phyloP scores from a whole-genome alignment of 2,329 filamentous ascomycete species.

The Aspergillus ruber region DNA sequence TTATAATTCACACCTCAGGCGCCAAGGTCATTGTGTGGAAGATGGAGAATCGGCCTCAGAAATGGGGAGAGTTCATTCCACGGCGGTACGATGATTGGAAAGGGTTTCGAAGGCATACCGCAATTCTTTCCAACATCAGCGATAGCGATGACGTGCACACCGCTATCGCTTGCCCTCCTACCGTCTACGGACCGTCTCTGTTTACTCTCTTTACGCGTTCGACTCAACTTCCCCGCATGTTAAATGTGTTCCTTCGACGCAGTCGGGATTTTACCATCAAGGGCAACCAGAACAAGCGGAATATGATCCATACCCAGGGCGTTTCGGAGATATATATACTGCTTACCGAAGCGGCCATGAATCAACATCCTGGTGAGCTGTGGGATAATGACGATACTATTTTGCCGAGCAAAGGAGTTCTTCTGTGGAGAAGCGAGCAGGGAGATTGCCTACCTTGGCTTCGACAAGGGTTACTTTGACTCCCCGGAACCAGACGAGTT shows the following conservation, averaged over 20 bases:
- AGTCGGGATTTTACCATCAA: neutral
- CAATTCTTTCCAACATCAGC: neutral
- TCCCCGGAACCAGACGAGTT: neutral
- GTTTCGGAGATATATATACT: neutral
- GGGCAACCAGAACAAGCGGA: neutral
- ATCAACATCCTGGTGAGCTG: neutral
- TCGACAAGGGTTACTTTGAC: neutral
- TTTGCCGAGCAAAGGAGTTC: neutral
- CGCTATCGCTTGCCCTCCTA: neutral
- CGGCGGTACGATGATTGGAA: neutral
- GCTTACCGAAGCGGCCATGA: neutral
- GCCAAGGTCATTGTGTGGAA: neutral
- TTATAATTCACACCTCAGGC: neutral
- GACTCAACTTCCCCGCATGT: neutral
- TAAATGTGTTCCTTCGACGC: neutral
- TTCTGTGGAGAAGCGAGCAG: neutral
- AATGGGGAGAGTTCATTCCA: neutral
- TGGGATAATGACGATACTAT: neutral
- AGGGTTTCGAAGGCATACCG: neutral
- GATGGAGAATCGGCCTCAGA: neutral
- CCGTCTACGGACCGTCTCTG: neutral
- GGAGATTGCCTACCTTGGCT: neutral
- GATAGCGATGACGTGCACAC: neutral
- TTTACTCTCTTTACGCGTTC: neutral
- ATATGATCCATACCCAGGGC: neutral